Base-by-base conservation (phyloP, 1,284 basidiomycete species). In the Phellopilus nigrolimitatus region DNA sequence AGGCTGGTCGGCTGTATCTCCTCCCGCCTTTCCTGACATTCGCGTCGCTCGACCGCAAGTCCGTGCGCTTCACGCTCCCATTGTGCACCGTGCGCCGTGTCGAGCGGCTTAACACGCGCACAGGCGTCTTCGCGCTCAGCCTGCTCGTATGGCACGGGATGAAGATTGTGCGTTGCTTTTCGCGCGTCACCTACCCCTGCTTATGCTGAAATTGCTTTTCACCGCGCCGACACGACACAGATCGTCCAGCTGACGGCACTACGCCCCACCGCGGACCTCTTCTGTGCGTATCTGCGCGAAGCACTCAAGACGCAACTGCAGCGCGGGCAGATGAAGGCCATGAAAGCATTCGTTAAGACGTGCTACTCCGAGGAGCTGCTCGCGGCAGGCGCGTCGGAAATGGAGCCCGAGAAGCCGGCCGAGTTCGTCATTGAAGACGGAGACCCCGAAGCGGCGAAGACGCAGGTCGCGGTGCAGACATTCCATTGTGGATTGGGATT, bases 361-460 rank as follows among this genome's bases (percentile, higher is more conserved):
- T 92, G 95, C 65, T 99, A 97, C 68, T 97, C 95, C 1, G 97
- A 99, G 67, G 80, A 80, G n/a, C 79, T 98, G 3, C 68, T 95
- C n/a, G 70, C 75, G 1, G 68, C 72, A 1, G 70, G 71, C 10
- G 79, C 74, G 27, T 71, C 68, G n/a, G 74, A 75, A 25, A 72
- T 72, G 3, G 79, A 82, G 21, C 79, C 79, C 38, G 84, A 85
- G 57, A 73, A 76, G 13, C 82, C 82, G 59, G 82, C 88, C n/a
- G n/a, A n/a, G n/a, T n/a, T n/a, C n/a, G n/a, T n/a, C n/a, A 45
- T 34, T 19, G 48, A 49, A 17, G 44, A 33, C 21, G 48, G 41
- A 22, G 34, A 6, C 15, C 62, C 56, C 21, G 62, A 61, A 19
- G 47, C 53, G 39, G 65, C 75, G 38, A n/a, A n/a, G n/a, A n/a